Evolutionary conservation across 2,329 filamentous ascomycete genomes (phyloP), one percentile per base, ranked within the genome.

Genomic region (Penicillium palitans): DNA sequence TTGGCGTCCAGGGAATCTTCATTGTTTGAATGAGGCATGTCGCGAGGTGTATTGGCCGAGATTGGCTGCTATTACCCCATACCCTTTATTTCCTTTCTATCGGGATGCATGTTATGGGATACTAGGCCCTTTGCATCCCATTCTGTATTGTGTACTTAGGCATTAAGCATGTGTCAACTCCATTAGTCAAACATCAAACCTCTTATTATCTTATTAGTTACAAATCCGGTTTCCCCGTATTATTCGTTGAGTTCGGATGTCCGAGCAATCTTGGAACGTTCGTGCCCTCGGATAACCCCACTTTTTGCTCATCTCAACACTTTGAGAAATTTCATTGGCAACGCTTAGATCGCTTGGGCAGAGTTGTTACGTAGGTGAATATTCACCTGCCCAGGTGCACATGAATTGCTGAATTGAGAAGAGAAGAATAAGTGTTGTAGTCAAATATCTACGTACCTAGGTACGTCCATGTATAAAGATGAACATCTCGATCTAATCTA

Each of bases 111-210:
- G 31, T 13, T 27, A 37, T 37, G n/a, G 29, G 25, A 45, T 45
- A 35, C 10, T 25, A 45, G 40, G 21, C 39, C 39, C 24, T 41
- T 45, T 58, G 55, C 37, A 54, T 55, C 40, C 39, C 33, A 46
- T 35, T 53, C 37, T 67, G 61, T 66, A 66, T 63, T 48, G 47
- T 67, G 63, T 66, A 66, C 49, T 60, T 66, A 64, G 44, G 57
- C 58, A 61, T 63, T 51, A 58, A 57, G 50, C 46, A 62, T 59
- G 40, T 51, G 45, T 55, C 44, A 12, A 29, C 44, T 42, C 55
- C 39, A 48, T 21, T 33, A 55, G 51, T 52, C 58, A 52, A 53
- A 33, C 17, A 55, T 58, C 24, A 13, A 33, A 17, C 8, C 19
- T 48, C 19, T 24, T 44, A 25, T 25, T 27, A 19, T 48, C 19